Evolutionary conservation across 2,329 filamentous ascomycete species (phyloP).

Genomic region (Cladosporium cucumerinum): DNA sequence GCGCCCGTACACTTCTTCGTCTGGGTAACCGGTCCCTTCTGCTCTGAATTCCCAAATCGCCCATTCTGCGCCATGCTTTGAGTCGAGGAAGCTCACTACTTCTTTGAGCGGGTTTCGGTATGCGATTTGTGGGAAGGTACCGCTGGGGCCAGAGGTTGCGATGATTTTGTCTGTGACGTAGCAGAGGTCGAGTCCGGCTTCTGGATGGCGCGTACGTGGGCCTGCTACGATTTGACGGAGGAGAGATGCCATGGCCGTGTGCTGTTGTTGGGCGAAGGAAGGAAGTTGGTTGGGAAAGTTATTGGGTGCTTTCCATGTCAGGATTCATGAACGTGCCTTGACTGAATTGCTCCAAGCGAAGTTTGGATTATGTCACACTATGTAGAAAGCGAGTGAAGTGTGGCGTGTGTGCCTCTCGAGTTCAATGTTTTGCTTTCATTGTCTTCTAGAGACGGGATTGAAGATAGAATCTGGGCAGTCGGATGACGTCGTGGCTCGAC

Average conservation of each 20-base stretch:
- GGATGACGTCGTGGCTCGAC: background rate
- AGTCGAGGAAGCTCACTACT: conserved; percentile 82
- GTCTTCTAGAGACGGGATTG: background rate
- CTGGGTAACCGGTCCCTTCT: conserved; percentile 93
- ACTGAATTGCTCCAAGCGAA: background rate
- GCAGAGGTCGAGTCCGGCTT: conserved; percentile 88
- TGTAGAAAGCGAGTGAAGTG: background rate
- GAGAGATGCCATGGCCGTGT: conserved; percentile 58
- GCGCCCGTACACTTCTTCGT: conserved; percentile 78
- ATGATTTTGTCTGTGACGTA: conserved; percentile 84
- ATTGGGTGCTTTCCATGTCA: background rate
- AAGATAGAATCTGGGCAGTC: background rate
- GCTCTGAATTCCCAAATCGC: conserved; percentile 97
- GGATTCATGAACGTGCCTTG: background rate
- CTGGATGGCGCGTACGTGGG: conserved; percentile 76
- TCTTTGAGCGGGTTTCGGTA: conserved; percentile 91
- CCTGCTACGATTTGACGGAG: conserved; percentile 89
- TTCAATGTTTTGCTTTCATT: background rate
- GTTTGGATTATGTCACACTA: background rate
- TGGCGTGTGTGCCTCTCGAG: background rate
- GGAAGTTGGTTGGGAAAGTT: background rate
- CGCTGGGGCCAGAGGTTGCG: conserved; percentile 80
- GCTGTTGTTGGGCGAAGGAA: background rate
- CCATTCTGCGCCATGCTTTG: conserved; percentile 80
- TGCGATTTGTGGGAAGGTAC: conserved; percentile 83